phyloP scores from a whole-genome alignment of 495 filamentous ascomycete genomes.

The Penicillium tannophilum region DNA sequence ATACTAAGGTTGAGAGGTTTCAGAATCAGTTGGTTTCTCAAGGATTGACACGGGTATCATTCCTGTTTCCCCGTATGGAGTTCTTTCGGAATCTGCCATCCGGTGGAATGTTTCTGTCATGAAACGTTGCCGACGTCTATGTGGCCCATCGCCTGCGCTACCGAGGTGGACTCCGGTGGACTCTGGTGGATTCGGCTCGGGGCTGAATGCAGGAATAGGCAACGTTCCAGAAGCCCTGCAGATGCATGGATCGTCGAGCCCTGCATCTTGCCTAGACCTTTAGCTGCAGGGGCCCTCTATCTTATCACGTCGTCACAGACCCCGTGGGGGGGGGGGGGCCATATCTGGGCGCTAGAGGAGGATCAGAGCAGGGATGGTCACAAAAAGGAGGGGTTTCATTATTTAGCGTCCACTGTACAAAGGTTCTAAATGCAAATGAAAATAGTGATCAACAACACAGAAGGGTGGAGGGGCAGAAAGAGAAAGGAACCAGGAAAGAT shows the following conservation, averaged over 20 bases:
- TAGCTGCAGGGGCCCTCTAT: conserved; percentile 8
- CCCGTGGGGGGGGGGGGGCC: neutral
- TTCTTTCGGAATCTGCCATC: neutral
- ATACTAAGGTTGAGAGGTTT: no score
- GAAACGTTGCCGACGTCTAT: neutral
- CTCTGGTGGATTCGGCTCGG: neutral
- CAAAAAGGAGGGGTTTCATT: conserved; percentile 13
- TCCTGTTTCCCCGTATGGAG: neutral
- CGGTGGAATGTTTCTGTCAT: neutral
- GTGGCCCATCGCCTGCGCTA: neutral
- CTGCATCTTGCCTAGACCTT: neutral
- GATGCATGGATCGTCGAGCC: conserved; percentile 9
- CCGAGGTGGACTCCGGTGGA: neutral
- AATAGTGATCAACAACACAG: neutral
- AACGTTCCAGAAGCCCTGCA: conserved; percentile 15
- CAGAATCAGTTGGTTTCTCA: neutral
- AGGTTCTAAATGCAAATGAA: conserved; percentile 21
- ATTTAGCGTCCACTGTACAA: conserved; percentile 31
- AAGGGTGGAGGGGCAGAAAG: neutral
- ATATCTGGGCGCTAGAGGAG: neutral
- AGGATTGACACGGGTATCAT: neutral
- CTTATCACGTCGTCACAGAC: neutral
- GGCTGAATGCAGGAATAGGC: conserved; percentile 10
- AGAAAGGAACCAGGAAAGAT: conserved; percentile 2
- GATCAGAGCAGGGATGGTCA: conserved; percentile 1